Percentiles rank a stretch among this genome's conserved stretches.
Evolutionary conservation across 108 stramenopile species (phyloP).

Genomic region (Cyclostephanos tholiformis): DNA sequence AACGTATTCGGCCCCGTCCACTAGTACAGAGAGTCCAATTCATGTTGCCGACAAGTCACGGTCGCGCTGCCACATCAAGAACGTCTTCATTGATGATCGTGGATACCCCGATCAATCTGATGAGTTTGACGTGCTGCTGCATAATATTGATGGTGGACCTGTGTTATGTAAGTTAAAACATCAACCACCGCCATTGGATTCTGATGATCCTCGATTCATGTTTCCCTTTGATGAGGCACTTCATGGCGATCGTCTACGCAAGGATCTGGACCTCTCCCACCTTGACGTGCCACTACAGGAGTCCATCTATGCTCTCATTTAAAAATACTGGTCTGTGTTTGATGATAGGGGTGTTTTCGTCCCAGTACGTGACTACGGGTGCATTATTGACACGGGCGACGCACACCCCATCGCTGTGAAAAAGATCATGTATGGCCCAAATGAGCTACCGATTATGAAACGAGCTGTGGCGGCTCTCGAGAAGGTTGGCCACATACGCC

Average conservation of each 20-base stretch:
- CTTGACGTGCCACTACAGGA: not conserved
- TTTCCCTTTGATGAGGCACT: not conserved
- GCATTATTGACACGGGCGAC: too few relatives aligned
- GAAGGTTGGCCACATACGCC: conserved; percentile 9
- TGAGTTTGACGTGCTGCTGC: not conserved
- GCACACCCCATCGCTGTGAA: conserved; percentile 1
- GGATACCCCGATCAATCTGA: not conserved
- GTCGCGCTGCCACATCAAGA: not conserved
- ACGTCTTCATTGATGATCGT: not conserved
- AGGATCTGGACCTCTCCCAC: not conserved
- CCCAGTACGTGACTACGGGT: not conserved
- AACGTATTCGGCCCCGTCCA: not conserved
- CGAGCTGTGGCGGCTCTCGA: not conserved
- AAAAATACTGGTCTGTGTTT: not conserved
- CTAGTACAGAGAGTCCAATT: not conserved
- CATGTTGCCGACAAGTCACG: not conserved
- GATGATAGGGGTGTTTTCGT: not conserved
- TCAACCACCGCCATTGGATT: not conserved
- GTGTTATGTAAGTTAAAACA: not conserved
- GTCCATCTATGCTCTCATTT: not conserved
- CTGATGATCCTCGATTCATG: not conserved
- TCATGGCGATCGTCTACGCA: not conserved
- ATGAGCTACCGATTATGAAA: not conserved
- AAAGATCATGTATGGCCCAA: conserved; percentile 10
- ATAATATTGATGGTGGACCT: not conserved